Conservation (phyloP, 2,329 filamentous ascomycete genomes). For the Exophiala mesophila region DNA sequence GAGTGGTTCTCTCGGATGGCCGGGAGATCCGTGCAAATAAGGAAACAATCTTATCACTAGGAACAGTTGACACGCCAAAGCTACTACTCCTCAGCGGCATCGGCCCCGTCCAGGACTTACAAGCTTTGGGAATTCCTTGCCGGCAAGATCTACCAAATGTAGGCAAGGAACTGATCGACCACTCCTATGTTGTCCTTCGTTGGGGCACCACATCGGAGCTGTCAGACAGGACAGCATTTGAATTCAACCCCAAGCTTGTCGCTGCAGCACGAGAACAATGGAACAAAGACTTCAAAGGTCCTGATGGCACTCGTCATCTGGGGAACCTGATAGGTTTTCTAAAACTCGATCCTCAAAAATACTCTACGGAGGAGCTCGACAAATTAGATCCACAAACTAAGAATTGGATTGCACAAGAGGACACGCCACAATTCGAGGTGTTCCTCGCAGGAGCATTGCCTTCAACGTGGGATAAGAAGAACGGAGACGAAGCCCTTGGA, state of each 20-base stretch:
- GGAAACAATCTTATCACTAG: slow-evolving; percentile 37
- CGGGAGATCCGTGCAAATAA: slow-evolving; percentile 34
- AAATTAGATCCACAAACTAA: not conserved
- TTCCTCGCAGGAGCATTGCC: not conserved
- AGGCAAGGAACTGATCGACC: slow-evolving; percentile 43
- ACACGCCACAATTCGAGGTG: not conserved
- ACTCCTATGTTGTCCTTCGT: slow-evolving; percentile 31
- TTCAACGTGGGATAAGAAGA: not conserved
- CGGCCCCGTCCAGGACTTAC: slow-evolving; percentile 39
- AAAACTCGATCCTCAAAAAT: slow-evolving; percentile 37
- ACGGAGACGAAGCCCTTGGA: not conserved
- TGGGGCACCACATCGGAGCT: slow-evolving; percentile 39
- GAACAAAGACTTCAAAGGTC: slow-evolving; percentile 38
- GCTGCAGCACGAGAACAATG: slow-evolving; percentile 45
- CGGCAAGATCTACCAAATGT: slow-evolving; percentile 38
- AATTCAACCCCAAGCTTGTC: slow-evolving; percentile 38
- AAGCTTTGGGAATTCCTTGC: slow-evolving; percentile 37
- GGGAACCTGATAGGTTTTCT: slow-evolving; percentile 36
- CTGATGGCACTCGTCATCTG: slow-evolving; percentile 31
- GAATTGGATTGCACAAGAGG: not conserved
- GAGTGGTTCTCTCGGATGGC: slow-evolving; percentile 41
- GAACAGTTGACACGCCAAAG: slow-evolving; percentile 36
- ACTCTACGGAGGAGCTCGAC: slow-evolving; percentile 45
- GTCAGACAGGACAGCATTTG: slow-evolving; percentile 44
- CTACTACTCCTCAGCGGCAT: slow-evolving; percentile 47